Evolutionary conservation across 768 basidiomycete genomes (phyloP).

Genomic region (Rhodotorula sphaerocarpa): DNA sequence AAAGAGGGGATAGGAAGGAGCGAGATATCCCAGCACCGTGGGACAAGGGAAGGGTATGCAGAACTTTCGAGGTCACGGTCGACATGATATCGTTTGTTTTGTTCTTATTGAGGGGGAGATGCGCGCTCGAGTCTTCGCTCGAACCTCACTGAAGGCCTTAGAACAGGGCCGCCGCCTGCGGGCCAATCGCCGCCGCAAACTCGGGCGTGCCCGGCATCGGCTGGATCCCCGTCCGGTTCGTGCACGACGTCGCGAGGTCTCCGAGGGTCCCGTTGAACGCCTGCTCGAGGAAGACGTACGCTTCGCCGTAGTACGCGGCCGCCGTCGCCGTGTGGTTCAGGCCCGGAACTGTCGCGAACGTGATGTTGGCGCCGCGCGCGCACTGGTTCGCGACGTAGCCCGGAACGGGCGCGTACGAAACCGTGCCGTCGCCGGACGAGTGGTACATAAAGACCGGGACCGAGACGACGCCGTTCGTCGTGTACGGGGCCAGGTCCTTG

Average conservation of each 20-base stretch:
- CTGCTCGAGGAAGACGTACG: not conserved
- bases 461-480: not conserved
- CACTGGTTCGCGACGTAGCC: not conserved
- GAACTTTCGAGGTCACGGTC: too few species aligned
- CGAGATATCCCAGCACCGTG: too few species aligned
- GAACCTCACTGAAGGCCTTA: too few species aligned
- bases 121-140: too few species aligned
- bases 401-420: not conserved
- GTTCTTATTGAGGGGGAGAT: too few species aligned
- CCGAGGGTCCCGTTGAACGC: not conserved
- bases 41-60: too few species aligned
- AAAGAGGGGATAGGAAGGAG: too few species aligned
- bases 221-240: not conserved
- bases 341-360: not conserved
- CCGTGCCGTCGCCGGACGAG: not conserved
- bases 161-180: not conserved
- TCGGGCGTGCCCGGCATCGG: not conserved
- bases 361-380: constrained; percentile 4
- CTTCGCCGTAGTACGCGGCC: not conserved
- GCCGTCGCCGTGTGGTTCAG: not conserved
- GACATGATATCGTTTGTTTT: too few species aligned
- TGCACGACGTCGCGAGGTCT: not conserved
- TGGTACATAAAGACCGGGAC: constrained; percentile 8
- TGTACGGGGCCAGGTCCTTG: not conserved
- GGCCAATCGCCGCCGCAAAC: not conserved